Base-by-base conservation (phyloP, 129 eudicot genomes). In the Artemisia tridentata region DNA sequence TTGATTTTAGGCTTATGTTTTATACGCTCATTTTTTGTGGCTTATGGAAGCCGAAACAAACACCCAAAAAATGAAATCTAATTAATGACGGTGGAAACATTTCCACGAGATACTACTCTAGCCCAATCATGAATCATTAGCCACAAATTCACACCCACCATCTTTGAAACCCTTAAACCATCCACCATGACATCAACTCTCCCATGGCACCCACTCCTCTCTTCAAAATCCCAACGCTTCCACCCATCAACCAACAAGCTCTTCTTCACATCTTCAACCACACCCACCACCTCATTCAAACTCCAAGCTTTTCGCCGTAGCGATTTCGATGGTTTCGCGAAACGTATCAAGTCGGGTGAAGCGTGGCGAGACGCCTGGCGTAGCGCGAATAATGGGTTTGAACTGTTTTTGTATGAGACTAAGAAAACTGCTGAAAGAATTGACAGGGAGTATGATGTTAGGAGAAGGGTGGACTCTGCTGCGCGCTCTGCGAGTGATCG, bases 391-490 rank as follows among this genome's bases (percentile, higher is more conserved):
- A 79, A 86, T 25, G 93, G 97, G 11, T 95, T 95, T 64, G 99
- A 95, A 46, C 86, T 73, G 75, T 69, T 95, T 1, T 72, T 84
- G 2, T 95, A 75, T 41, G 99, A 95, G 68, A 74, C 95, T 1
- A 86, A 69, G 81, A 95, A 90, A 74, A 73, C 96, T 10, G 91
- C 96, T 4, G 99, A 95, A 64, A 88, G 93, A 7, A 81, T 95
- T 46, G 97, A 95, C 81, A 86, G 99, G 7, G 74, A 80, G 16
- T 90, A 84, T 76, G 71, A 77, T 7, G 86, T 95, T 45, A 80
- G 89, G 0, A 76, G 83, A 9, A 80, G 86, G 1, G 15, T 88
- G 0, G 77, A 91, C 1, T 73, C 78, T 5, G 91, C 73, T 3
- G 87, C 91, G 2, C 75, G 80, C 16, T 78, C 85, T 1, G 99